Percentiles rank a stretch among this genome's conserved stretches.
phyloP scores from a whole-genome alignment of 2,329 filamentous ascomycete genomes.

The Talaromyces marneffei region DNA sequence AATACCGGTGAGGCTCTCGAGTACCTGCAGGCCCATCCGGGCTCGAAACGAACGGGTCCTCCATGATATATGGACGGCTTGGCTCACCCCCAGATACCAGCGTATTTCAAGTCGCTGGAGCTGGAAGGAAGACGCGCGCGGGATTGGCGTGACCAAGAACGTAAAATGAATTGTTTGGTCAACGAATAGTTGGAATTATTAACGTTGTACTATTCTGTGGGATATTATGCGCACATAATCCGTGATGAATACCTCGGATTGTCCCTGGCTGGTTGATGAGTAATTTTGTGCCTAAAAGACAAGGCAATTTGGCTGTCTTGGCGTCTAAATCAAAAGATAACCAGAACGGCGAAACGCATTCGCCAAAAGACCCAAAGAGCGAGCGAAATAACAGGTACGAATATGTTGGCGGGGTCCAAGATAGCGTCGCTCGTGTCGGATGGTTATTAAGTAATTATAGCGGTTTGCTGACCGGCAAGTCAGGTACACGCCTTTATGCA shows the following conservation, averaged over 20 bases:
- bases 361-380: neutral
- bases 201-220: neutral
- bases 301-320: conserved; percentile 6
- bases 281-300: conserved; percentile 8
- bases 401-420: neutral
- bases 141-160: conserved; percentile 1
- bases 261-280: neutral
- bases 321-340: neutral
- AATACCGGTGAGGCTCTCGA: conserved; percentile 61
- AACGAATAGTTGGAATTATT: neutral
- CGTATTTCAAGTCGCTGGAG: conserved; percentile 13
- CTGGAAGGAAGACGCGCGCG: conserved; percentile 11
- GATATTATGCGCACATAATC: conserved; percentile 1
- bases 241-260: neutral
- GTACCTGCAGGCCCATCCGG: conserved; percentile 40
- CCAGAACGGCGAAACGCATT: neutral
- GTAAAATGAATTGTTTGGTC: neutral
- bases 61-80: conserved; percentile 24
- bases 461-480: conserved; percentile 6
- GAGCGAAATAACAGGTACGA: neutral
- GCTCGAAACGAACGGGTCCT: conserved; percentile 56
- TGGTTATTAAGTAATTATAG: neutral
- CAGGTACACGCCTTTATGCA: conserved; percentile 15
- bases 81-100: conserved; percentile 17
- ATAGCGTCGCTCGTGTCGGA: neutral